phyloP scores from a whole-genome alignment of 306 rosid species.

The Ochetophila trinervis region DNA sequence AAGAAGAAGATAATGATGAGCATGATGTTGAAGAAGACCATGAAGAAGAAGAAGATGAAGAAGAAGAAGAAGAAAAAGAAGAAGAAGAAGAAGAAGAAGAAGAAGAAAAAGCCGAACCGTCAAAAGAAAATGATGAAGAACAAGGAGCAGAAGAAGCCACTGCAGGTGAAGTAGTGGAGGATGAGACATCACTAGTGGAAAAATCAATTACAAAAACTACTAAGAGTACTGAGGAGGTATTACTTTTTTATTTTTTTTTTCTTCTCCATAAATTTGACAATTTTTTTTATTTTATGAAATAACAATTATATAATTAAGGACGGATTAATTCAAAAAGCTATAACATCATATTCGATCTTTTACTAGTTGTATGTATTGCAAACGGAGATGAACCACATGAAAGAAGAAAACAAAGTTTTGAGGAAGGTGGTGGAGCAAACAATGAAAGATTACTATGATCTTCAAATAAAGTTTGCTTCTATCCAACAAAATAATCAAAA shows the following conservation, averaged over 20 bases:
- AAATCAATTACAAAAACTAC: constrained; percentile 34
- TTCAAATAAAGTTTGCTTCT: constrained; percentile 59
- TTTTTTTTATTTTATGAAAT: no score
- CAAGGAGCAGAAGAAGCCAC: constrained; percentile 33
- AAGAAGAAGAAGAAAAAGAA: neutral
- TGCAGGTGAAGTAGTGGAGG: constrained; percentile 45
- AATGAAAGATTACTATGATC: constrained; percentile 73
- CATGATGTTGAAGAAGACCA: neutral
- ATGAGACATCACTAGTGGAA: constrained; percentile 50
- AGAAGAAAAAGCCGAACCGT: neutral
- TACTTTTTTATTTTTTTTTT: neutral
- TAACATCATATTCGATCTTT: neutral
- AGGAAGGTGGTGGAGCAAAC: constrained; percentile 77
- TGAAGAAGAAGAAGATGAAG: neutral
- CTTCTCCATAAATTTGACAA: no score
- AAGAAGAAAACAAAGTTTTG: constrained; percentile 76
- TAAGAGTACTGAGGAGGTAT: constrained; percentile 28
- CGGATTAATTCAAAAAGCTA: no score
- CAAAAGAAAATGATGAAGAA: constrained; percentile 6
- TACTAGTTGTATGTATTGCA: constrained; percentile 49
- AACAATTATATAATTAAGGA: no score
- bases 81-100: neutral
- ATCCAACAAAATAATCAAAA: constrained; percentile 50
- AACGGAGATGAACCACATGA: constrained; percentile 78
- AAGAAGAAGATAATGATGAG: constrained; percentile 2